These are phyloP conservation scores for Cladophialophora immunda DNA, from an alignment of 2,329 filamentous ascomycete genomes.

Conservation along the genomic window DNA sequence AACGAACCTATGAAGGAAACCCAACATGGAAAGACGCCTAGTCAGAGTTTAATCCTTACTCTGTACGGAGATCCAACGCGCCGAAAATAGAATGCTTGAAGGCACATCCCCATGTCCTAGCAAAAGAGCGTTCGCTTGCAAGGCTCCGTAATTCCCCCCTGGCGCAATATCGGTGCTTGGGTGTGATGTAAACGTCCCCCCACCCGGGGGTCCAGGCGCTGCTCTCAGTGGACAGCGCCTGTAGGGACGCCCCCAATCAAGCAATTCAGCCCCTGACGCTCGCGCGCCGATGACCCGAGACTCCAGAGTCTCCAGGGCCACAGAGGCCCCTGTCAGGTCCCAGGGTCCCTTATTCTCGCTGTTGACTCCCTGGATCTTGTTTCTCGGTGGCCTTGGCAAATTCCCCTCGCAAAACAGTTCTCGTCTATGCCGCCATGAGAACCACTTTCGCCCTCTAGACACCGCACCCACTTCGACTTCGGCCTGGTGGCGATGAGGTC, in stretches of 20 bases:
- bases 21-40: background rate
- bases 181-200: constrained; percentile 4
- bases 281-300: constrained; percentile 5
- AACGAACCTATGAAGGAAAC: background rate
- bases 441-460: constrained; percentile 4
- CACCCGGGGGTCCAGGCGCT: background rate
- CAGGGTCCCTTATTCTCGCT: background rate
- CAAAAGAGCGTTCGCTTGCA: background rate
- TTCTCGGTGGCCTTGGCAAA: constrained; percentile 5
- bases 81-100: background rate
- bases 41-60: background rate
- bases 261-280: constrained; percentile 10
- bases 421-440: constrained; percentile 3
- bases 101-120: background rate
- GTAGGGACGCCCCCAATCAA: constrained; percentile 12
- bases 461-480: background rate
- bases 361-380: constrained; percentile 4
- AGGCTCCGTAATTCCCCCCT: constrained; percentile 6
- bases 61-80: background rate
- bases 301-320: background rate
- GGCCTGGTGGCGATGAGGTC: background rate
- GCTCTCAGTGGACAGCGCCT: background rate
- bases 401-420: constrained; percentile 8
- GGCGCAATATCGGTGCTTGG: background rate
- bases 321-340: background rate